Conservation (phyloP, 345 rosid species). For the Ceriops zippeliana region DNA sequence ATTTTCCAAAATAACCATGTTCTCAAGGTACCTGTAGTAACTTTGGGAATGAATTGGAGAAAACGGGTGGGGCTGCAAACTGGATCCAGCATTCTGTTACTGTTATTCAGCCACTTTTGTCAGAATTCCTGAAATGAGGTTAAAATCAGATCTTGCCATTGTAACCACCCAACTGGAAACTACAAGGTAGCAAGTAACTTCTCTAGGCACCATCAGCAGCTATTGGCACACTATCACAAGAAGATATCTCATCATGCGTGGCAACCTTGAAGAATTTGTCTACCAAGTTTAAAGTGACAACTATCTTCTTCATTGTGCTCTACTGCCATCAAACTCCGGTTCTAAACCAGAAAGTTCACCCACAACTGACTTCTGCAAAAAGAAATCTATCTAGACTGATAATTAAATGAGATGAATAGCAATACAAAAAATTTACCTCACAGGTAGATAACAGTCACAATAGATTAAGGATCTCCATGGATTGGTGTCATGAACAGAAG, state of each 20-base stretch:
- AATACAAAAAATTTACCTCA: too few species aligned
- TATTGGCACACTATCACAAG: slow-evolving; percentile 1
- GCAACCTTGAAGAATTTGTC: neutral
- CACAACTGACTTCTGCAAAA: slow-evolving; percentile 8
- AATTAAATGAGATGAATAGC: too few species aligned
- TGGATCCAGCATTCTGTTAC: neutral
- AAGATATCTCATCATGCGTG: slow-evolving; percentile 1
- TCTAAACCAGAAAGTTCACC: slow-evolving; percentile 4
- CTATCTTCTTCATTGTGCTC: slow-evolving; percentile 10
- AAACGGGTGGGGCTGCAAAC: neutral
- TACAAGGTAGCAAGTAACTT: neutral
- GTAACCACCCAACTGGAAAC: neutral
- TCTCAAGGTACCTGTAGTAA: slow-evolving; percentile 12
- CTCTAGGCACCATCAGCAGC: neutral
- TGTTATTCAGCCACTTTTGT: slow-evolving; percentile 4
- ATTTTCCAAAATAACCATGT: slow-evolving; percentile 1
- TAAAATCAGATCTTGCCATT: neutral
- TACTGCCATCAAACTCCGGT: slow-evolving; percentile 7
- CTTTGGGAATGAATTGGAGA: neutral
- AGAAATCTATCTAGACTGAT: slow-evolving; percentile 2
- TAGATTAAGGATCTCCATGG: too few species aligned
- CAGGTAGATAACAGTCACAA: too few species aligned
- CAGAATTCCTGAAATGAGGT: slow-evolving; percentile 5
- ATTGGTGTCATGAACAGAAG: neutral
- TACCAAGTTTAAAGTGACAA: slow-evolving; percentile 2